A percentile compares a stretch with the other conserved stretches of the same genome.
phyloP scores from a whole-genome alignment of 2,329 filamentous ascomycete genomes.

The Ceratocystis huliohia region DNA sequence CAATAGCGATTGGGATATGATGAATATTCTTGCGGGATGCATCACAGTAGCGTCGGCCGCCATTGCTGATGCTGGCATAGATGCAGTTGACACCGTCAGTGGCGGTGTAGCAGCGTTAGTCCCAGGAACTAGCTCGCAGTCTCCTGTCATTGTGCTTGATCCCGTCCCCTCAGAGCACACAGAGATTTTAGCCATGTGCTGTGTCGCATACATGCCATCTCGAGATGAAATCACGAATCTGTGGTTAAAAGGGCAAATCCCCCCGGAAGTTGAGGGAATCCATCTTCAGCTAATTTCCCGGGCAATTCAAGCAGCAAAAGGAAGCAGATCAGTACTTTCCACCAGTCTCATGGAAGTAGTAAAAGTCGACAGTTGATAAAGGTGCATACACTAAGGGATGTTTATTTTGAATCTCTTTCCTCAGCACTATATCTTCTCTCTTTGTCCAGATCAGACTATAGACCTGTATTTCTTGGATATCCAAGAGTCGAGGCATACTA shows the following conservation, averaged over 20 bases:
- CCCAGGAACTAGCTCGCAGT: constrained; percentile 27
- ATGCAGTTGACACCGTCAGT: constrained; percentile 80
- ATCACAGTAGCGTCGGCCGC: constrained; percentile 90
- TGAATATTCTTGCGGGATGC: constrained; percentile 83
- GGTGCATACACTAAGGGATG: neutral
- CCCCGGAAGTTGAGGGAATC: constrained; percentile 29
- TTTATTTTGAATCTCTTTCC: neutral
- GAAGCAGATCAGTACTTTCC: constrained; percentile 27
- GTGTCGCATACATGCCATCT: constrained; percentile 75
- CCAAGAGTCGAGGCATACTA: neutral
- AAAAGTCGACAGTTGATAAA: neutral
- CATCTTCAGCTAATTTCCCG: constrained; percentile 30
- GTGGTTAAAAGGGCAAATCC: constrained; percentile 70
- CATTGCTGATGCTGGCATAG: constrained; percentile 86
- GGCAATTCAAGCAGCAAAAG: constrained; percentile 34
- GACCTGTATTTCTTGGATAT: neutral
- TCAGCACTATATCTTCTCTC: neutral
- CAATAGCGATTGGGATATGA: constrained; percentile 67
- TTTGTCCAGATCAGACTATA: neutral
- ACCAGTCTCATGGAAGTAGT: constrained; percentile 31
- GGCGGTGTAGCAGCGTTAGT: constrained; percentile 82
- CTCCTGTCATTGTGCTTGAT: constrained; percentile 54
- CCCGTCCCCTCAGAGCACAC: constrained; percentile 71
- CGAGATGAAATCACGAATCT: constrained; percentile 88
- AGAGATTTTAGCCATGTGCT: constrained; percentile 67